Base-by-base conservation (phyloP, 78 protist species). In the Dictyostelium firmibasis region DNA sequence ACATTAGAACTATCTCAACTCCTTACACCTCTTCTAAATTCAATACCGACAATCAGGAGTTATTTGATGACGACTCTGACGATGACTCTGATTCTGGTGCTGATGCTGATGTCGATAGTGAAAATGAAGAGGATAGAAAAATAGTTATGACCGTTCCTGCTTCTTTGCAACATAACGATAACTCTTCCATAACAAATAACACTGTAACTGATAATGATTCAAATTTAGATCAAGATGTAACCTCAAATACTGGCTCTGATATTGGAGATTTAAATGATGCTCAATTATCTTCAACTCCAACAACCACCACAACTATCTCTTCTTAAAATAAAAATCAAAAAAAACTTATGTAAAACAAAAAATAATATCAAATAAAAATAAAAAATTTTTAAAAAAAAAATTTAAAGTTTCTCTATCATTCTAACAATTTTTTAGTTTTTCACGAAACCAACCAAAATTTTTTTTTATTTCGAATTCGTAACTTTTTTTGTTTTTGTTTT, bases 81-180 rank as follows among this genome's bases (percentile, higher is more conserved):
- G 85, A 79, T 79, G 85, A 79, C 31, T 77, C 83, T 13, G 84
- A 79, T 5, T 87, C 93, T 7, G 93, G 93, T 87, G 86, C 86
- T 29, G 75, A 50, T 82, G 93, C 93, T 0, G 94, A 89, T 67
- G 94, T 89, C 4, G 94, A 89, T 57, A 29, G 60, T 31, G 94
- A 89, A 43, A 89, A 29, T 69, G 94, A 89, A 50, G 94, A 89
- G 9, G 88, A 81, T 69, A 23, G 72, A 53, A 79, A 64, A 11
- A 6, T 44, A 11, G 81, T 88, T 25, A 23, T 72, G 44, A 77
- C 81, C 43, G 16, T 47, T 20, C 43, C 82, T 7, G 81, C 81
- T 23, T 36, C 81, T 10, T 11, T 67, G 11, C 75, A 67, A 27
- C 35, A 27, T 27, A 67, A 67, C 25, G 67, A 57, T 57, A 57